Conservation (phyloP, 1,284 basidiomycete genomes). For the Cryptococcus amylolentus region DNA sequence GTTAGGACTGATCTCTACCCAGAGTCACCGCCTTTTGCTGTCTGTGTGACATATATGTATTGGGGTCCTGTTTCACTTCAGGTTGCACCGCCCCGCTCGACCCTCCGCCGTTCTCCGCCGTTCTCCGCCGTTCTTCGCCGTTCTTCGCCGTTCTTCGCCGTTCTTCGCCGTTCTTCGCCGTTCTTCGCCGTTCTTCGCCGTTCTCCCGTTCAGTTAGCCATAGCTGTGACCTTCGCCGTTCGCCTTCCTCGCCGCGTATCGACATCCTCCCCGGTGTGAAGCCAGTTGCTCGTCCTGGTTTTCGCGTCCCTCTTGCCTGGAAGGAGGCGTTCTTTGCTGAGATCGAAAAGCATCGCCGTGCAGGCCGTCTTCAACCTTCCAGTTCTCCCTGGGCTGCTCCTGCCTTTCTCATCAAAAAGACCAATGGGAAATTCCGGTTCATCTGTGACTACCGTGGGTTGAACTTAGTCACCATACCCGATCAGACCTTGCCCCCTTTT, state of each 20-base stretch:
- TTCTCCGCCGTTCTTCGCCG: no score
- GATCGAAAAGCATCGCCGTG: background rate
- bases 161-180: no score
- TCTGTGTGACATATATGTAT: no score
- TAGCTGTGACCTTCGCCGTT: no score
- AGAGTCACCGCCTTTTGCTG: no score
- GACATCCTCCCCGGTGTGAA: background rate
- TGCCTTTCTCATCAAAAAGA: background rate
- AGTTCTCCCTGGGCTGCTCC: background rate
- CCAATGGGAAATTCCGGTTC: background rate
- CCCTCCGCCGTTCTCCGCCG: no score
- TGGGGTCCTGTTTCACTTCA: no score
- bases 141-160: no score
- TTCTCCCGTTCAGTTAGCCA: no score
- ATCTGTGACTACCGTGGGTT: constrained; percentile 1
- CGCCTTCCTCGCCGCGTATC: background rate
- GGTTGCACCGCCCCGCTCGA: no score
- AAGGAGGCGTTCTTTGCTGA: background rate
- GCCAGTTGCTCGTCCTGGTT: background rate
- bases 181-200: no score
- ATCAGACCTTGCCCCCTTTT: background rate
- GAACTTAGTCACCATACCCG: background rate
- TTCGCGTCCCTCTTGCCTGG: background rate
- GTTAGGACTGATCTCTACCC: no score
- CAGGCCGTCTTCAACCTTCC: background rate